Conservation (phyloP, 495 filamentous ascomycete species). For the Lentithecium fluviatile region DNA sequence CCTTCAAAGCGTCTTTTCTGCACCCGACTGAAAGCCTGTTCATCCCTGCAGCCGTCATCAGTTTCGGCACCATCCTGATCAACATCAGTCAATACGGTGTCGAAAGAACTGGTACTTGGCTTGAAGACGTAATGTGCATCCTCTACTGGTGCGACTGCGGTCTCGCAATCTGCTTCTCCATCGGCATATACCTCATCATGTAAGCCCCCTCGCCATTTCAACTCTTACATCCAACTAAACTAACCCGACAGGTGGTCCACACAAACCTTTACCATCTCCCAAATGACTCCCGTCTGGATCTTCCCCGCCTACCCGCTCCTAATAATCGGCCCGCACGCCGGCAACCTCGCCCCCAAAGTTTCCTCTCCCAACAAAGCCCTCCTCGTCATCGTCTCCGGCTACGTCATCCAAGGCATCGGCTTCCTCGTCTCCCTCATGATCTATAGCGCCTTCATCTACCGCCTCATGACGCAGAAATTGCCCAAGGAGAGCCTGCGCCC, state of each 20-base stretch:
- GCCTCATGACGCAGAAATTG: conserved; percentile 88
- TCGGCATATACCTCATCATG: conserved; percentile 70
- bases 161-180: conserved; percentile 62
- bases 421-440: conserved; percentile 85
- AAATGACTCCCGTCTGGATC: conserved; percentile 91
- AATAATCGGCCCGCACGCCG: conserved; percentile 73
- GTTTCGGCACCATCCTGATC: conserved; percentile 72
- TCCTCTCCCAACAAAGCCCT: conserved; percentile 48
- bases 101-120: conserved; percentile 62
- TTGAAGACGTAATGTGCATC: conserved; percentile 59
- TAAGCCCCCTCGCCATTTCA: conserved; percentile 39
- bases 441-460: conserved; percentile 80
- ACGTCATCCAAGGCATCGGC: conserved; percentile 76
- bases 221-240: not conserved
- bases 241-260: conserved; percentile 60
- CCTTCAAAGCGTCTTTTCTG: conserved; percentile 67
- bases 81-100: conserved; percentile 79
- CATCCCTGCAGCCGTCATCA: conserved; percentile 69
- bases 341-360: conserved; percentile 58
- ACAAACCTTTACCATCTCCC: conserved; percentile 73
- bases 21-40: conserved; percentile 82
- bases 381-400: conserved; percentile 67
- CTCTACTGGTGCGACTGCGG: conserved; percentile 74
- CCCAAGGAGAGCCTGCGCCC: conserved; percentile 73
- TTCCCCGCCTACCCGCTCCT: conserved; percentile 87